Evolutionary conservation across 176 grass and related monocot genomes (phyloP), one percentile per base, ranked within the genome.

Genomic region (Calamus simplicifolius): DNA sequence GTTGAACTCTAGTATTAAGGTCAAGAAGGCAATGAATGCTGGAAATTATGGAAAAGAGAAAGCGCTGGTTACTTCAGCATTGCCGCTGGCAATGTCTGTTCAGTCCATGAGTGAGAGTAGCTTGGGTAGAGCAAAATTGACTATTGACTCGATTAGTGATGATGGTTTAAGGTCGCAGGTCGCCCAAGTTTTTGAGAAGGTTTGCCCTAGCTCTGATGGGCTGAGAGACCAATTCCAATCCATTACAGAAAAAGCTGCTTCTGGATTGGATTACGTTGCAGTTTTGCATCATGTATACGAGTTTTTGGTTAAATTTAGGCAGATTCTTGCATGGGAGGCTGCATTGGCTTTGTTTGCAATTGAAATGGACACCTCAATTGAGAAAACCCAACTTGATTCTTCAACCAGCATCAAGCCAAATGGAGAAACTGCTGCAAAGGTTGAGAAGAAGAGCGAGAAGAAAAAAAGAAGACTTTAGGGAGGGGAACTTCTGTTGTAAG

Each of bases 381-480:
- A 98, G 75, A 98, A 89, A 58, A 79, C 67, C 0, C 81, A 79
- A 64, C 62, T 48, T 74, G 52, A 31, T 69, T 55, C 54, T 50
- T 23, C 29, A 19, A 54, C 50, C 25, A 69, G 57, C 54, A 31
- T 7, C 28, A 69, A 71, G 26, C 25, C 35, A 18, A 69, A 77
- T 73, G 69, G 21, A 50, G 69, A 83, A 19, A 81, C 67, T 38
- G 25, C 67, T 38, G 25, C 17, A 17, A 92, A 85, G 76, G 93
- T 51, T 12, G 86, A 95, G 54, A 95, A 84, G 71, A 90, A 90
- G 72, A 73, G 29, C 62, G 88, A 82, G 52, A 83, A 92, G 76
- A 98, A 73, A 35, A 88, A 64, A 95, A 92, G 73, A 98, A 92
- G 73, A 85, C 93, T 3, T 68, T 92, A 80, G 93, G 87, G 12